Evolutionary conservation across 1,284 basidiomycete genomes (phyloP), one percentile per base, ranked within the genome.

Genomic region (Tremellales sp.): DNA sequence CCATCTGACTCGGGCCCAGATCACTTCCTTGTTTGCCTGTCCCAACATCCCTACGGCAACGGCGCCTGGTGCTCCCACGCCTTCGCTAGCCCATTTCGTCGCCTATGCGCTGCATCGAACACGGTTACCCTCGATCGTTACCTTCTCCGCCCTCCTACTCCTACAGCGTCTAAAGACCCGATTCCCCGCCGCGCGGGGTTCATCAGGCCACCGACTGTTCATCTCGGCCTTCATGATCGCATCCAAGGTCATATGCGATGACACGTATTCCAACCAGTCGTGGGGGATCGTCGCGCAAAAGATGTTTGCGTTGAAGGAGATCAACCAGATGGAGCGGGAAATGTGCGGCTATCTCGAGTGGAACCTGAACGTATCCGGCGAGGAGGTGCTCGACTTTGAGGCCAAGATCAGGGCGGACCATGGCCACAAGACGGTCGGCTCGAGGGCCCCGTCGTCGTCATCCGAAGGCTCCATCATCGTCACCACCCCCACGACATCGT

Each of bases 311-410:
- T 72, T 94, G 2, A 80, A 86, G 34, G 91, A 95, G 77, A 85
- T 94, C 62, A 94, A 95, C 70, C 90, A 93, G 77, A 93, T 94
- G 90, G 89, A 93, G 74, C 74, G 89, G 5, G 89, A 94, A 70
- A 90, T 94, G 84, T 92, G 89, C 66, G 84, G 81, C 24, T 93
- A 93, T 65, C 75, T 94, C 26, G 89, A 92, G 65, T 94, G 90
- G 89, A 85, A 90, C 66, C 77, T 93, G 43, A 71, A 71, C 56
- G 65, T 71, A 12, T 44, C 41, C 14, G 67, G 63, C 43, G 57
- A 66, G 6, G 69, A 71, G 57, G 58, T 68, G 16, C 39, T 54
- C 33, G 61, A 63, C 14, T 71, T 71, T 40, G 69, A 71, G 58
- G 51, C 56, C 4, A 47, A 49, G 18, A 54, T 68, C 22, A 50